Base-by-base conservation (phyloP, 2,329 filamentous ascomycete genomes). In the Lomentospora prolificans region DNA sequence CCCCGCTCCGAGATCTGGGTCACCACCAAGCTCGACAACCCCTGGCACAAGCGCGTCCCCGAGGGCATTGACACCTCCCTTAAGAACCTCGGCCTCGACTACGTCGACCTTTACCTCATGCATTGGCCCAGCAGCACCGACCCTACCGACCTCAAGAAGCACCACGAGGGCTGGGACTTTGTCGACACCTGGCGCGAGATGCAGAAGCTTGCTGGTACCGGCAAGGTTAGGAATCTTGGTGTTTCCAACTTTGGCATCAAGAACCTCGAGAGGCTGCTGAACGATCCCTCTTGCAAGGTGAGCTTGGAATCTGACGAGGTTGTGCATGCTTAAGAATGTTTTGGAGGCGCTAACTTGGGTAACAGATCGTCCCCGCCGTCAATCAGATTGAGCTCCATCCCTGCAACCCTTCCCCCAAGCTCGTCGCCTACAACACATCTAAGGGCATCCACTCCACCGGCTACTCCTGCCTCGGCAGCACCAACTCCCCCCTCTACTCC, bases 361-460 rank as follows among this genome's bases (percentile, higher is more conserved):
- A 14, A n/a, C 2, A 48, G 44, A 48, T 78, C 60, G 69, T 77
- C 53, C 80, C 80, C 12, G 85, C 87, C 17, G 87, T 89, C 61
- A 91, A 92, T 79, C 88, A 94, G 72, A 81, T 90, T 67, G 88
- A 91, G 72, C 78, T 90, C 22, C 87, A 91, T 72, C 87, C 87
- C 33, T 86, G 86, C 75, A 85, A 87, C 76, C 86, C 87, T 2
- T 89, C 85, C n/a, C 85, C 85, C 53, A 89, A 89, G 73, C 81
- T 91, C 39, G 75, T 91, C 60, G 79, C 81, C 58, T 90, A 87
- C 76, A 84, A 81, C 76, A 78, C 79, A 59, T 72, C 78, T 61
- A 89, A 89, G 75, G 84, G 81, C 63, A 90, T 92, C 66, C 86
- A 90, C 74, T 75, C 70, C 66, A 89, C 87, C 2, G 86, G 81